phyloP scores from a whole-genome alignment of 192 early-diverging fungal genomes.

The Coemansia sp. region DNA sequence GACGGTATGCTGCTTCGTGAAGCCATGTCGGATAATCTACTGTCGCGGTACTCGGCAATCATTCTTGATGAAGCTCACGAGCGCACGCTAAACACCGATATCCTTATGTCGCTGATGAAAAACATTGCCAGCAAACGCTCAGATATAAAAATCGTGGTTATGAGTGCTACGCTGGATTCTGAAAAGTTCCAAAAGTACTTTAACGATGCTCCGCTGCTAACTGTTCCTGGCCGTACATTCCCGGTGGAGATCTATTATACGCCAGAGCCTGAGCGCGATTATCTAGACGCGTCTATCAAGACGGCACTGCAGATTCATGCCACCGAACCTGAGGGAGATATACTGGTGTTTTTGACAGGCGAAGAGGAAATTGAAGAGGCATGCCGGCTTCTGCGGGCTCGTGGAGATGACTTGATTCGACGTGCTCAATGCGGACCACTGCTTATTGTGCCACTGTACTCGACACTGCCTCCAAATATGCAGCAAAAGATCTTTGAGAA shows the following conservation, averaged over 20 bases:
- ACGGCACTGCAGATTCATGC: slow-evolving; percentile 94
- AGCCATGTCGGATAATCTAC: slow-evolving; percentile 89
- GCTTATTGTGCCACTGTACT: slow-evolving; percentile 87
- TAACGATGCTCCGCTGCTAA: slow-evolving; percentile 87
- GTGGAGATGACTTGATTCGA: slow-evolving; percentile 69
- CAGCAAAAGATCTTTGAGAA: slow-evolving; percentile 93
- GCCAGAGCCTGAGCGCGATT: slow-evolving; percentile 95
- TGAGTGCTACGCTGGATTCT: slow-evolving; percentile 97
- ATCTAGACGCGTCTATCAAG: slow-evolving; percentile 93
- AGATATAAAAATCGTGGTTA: slow-evolving; percentile 92
- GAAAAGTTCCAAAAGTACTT: slow-evolving; percentile 99
- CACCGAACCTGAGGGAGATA: slow-evolving; percentile 91
- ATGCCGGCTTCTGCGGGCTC: slow-evolving; percentile 75
- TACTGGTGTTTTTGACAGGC: slow-evolving; percentile 95
- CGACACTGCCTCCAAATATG: slow-evolving; percentile 82
- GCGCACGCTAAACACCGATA: slow-evolving; percentile 92
- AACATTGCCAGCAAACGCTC: slow-evolving; percentile 72
- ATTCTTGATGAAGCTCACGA: slow-evolving; percentile 99
- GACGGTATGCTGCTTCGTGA: slow-evolving; percentile 99
- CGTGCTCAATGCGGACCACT: slow-evolving; percentile 71
- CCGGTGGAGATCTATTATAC: slow-evolving; percentile 98
- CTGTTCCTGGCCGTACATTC: slow-evolving; percentile 95
- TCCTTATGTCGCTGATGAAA: slow-evolving; percentile 97
- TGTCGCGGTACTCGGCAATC: slow-evolving; percentile 88
- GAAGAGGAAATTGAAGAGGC: slow-evolving; percentile 99